Evolutionary conservation across 768 basidiomycete species (phyloP), one percentile per base, ranked within the genome.

Genomic region (Boletus tylopilopsis): DNA sequence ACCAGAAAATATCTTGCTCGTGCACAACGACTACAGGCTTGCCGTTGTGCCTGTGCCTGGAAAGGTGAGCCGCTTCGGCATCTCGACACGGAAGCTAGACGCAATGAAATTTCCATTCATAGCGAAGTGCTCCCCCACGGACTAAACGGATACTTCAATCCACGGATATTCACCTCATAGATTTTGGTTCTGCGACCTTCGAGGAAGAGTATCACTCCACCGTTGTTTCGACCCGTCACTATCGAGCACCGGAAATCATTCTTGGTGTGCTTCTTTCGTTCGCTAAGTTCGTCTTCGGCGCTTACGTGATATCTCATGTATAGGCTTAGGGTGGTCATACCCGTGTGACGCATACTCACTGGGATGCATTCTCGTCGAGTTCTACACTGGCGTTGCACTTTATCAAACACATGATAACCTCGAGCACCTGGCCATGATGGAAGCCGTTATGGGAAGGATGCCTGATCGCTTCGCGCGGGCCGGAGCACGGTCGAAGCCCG

Each of bases 381-480:
- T 99, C 68, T 95, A 84, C 73, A 99, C 96, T 16, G 96, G 96
- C 23, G 83, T 93, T 29, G 96, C 96, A 8, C 79, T 99, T n/a
- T 99, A 96, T 72, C 96, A 99, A 70, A 98, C 96, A 1, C 96
- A 98, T 62, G 95, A 98, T 71, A 98, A 99, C 67, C 80, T 98
- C 9, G 96, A 99, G 68, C 96, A 99, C 70, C 82, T 99, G 13
- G 96, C 95, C 34, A 99, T 99, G 96, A 99, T 99, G 96, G 94
- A 98, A 67, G 86, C 90, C 67, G 96, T 98, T 33, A 97, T 98
- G 90, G 95, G 95, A 50, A 90, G 89, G 73, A 94, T 98, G 87
- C 91, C 94, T 0, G 84, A 88, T 43, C 82, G 85, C 6, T 92
- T 95, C 63, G 81, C 82, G 33, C 78, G 86, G 36, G 76, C 78